Base-by-base conservation (phyloP, 768 basidiomycete species). In the Phaeolepiota aurea region DNA sequence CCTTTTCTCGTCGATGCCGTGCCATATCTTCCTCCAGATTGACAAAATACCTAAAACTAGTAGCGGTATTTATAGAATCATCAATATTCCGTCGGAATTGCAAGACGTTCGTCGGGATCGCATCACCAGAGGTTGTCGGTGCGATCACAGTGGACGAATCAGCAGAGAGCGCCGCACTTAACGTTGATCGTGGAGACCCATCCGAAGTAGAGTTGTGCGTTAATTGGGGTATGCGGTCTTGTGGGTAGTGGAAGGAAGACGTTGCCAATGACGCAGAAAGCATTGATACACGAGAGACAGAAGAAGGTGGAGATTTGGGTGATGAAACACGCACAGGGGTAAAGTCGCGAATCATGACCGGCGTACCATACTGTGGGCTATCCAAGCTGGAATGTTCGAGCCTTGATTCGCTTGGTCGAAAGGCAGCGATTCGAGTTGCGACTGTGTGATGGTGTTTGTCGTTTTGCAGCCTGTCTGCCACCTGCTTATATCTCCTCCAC, bases 261-360 rank as follows among this genome's bases (percentile, higher is more conserved):
- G 72, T 73, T 4, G 69, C 76, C 32, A 87, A 64, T 22, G 84
- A 85, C n/a, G 74, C 75, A 14, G 84, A 86, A 32, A 87, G 71
- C 3, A 79, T 75, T 39, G 84, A 87, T 21, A 69, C 45, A 37
- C 66, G 64, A 20, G 68, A 63, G 19, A 57, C 51, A 19, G 65
- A 55, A 3, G 72, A 54, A 22, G 69, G 53, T 2, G 52, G 53
- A n/a, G 62, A 50, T 38, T 64, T 56, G 48, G 60, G 52, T 23
- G 60, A 53, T 32, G 71, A 63, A 43, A 69, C 57, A 49, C 44
- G 65, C 45, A 42, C 63, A 22, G 84, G 83, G 16, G 73, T 58
- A 53, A 87, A 87, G 48, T 69, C 69, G 48, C 66, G 69, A 46
- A 83, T 63, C 5, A 71, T 50, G 40, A 65, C 52, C 50, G 60